phyloP scores from a whole-genome alignment of 164 flowering plant genomes.

The Chloranthus sessilifolius region DNA sequence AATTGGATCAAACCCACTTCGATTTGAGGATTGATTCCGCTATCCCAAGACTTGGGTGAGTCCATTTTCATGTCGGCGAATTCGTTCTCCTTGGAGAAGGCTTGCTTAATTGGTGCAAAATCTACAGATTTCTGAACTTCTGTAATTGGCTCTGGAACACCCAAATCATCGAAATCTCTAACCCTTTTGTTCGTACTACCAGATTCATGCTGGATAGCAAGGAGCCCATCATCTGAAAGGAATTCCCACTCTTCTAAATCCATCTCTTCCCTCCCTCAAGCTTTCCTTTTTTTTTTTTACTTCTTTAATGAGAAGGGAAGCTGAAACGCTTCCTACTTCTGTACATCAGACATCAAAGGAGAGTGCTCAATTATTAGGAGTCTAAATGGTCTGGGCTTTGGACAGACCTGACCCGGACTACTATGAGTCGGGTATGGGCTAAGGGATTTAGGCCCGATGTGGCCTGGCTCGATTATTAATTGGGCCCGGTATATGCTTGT shows the following conservation, averaged over 20 bases:
- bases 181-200: not conserved
- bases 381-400: too few relatives aligned
- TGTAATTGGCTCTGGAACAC: constrained; percentile 1
- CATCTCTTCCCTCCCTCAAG: not conserved
- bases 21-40: constrained; percentile 21
- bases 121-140: constrained; percentile 11
- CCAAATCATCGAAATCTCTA: constrained; percentile 7
- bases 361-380: too few relatives aligned
- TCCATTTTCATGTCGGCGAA: constrained; percentile 68
- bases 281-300: constrained; percentile 18
- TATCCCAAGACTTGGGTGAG: constrained; percentile 23
- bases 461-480: too few relatives aligned
- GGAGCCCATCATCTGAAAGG: not conserved
- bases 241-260: constrained; percentile 1
- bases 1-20: constrained; percentile 14
- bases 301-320: constrained; percentile 23
- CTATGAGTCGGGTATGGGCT: too few relatives aligned
- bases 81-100: constrained; percentile 56
- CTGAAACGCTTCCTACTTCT: too few relatives aligned
- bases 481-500: too few relatives aligned
- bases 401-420: too few relatives aligned
- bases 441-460: too few relatives aligned
- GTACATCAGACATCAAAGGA: too few relatives aligned
- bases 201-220: too few relatives aligned
- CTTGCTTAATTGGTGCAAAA: constrained; percentile 15